Conservation (phyloP, 495 filamentous ascomycete genomes). For the Neurospora sp. region DNA sequence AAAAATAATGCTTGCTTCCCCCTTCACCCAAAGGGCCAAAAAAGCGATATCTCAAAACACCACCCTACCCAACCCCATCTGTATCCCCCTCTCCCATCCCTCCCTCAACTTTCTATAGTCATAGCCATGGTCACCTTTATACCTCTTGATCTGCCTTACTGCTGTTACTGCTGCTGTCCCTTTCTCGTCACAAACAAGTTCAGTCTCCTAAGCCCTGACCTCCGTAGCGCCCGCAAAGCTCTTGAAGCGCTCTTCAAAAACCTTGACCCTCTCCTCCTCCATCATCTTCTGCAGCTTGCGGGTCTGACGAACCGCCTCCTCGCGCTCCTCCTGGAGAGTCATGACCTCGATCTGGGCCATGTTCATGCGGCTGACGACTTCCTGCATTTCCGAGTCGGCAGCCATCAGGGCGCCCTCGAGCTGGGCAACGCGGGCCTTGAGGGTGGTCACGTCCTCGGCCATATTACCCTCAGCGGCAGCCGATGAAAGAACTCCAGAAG, state of each 20-base stretch:
- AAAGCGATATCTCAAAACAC: neutral
- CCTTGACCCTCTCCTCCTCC: constrained; percentile 35
- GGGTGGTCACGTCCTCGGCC: constrained; percentile 55
- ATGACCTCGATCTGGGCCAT: constrained; percentile 89
- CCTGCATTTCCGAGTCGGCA: constrained; percentile 88
- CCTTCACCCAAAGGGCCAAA: neutral
- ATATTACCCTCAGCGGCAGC: constrained; percentile 36
- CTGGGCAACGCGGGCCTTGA: constrained; percentile 56
- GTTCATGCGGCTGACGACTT: constrained; percentile 88
- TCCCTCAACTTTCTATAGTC: neutral
- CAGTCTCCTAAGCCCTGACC: constrained; percentile 7
- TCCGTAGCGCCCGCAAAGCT: constrained; percentile 12
- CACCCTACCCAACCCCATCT: neutral
- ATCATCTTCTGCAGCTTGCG: constrained; percentile 54
- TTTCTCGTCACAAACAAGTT: neutral
- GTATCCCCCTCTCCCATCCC: neutral
- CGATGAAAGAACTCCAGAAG: constrained; percentile 28
- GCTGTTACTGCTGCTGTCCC: neutral
- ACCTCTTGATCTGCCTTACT: neutral
- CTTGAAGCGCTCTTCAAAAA: constrained; percentile 38
- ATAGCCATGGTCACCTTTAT: neutral
- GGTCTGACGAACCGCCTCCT: constrained; percentile 78
- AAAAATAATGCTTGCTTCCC: neutral
- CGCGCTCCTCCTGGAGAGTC: constrained; percentile 81
- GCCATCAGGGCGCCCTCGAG: constrained; percentile 73